Evolutionary conservation across 306 rosid species (phyloP).

Genomic region (Pueraria montana): DNA sequence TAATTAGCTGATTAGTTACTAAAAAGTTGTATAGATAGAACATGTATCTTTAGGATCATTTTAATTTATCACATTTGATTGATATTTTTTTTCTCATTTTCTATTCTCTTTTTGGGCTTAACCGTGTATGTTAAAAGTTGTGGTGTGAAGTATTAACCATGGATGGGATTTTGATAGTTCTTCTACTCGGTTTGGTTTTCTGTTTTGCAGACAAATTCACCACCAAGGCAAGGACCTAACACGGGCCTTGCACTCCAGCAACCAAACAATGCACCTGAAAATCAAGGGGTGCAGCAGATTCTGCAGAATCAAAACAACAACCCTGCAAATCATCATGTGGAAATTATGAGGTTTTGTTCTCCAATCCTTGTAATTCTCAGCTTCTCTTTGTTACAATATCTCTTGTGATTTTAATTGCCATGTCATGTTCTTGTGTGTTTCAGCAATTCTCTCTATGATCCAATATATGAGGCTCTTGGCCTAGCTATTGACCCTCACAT

Average conservation of each 20-base stretch:
- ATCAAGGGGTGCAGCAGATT: too few species aligned
- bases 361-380: neutral
- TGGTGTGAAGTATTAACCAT: neutral
- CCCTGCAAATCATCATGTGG: neutral
- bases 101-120: neutral
- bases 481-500: constrained; percentile 35
- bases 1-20: neutral
- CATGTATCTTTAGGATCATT: neutral
- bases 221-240: too few species aligned
- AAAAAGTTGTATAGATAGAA: too few species aligned
- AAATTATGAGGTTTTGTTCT: neutral
- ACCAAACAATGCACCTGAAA: neutral
- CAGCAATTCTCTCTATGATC: constrained; percentile 12
- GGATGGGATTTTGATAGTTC: neutral
- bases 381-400: neutral
- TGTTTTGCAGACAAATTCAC: neutral
- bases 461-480: neutral
- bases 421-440: neutral
- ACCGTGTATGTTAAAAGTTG: neutral
- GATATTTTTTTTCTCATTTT: neutral
- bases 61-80: neutral
- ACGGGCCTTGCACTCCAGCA: neutral
- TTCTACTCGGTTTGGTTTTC: neutral
- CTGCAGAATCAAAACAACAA: neutral
- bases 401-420: neutral